These are phyloP conservation scores for Edaphochlamys debaryana DNA, from an alignment of 139 green algal genomes.

Conservation along the genomic window DNA sequence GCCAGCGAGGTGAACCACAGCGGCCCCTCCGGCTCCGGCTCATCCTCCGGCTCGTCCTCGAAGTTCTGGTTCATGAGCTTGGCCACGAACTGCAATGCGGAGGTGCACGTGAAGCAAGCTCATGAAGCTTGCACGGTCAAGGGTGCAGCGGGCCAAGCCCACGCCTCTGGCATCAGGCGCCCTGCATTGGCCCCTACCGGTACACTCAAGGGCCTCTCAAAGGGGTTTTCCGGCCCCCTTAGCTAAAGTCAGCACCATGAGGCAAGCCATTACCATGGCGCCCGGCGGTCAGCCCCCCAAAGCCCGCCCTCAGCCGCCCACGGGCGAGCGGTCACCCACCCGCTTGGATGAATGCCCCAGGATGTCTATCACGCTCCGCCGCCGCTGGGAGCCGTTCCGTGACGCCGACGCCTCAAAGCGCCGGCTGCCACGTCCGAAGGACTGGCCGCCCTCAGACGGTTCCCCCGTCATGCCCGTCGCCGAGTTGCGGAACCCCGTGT, in stretches of 20 bases:
- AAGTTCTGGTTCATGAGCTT: conserved; percentile 15
- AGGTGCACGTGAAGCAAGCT: background rate
- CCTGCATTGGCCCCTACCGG: too few relatives aligned
- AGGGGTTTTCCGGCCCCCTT: too few relatives aligned
- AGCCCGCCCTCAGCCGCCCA: background rate
- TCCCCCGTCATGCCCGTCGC: background rate
- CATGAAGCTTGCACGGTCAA: too few relatives aligned
- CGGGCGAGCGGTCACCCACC: background rate
- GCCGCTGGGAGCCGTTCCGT: background rate
- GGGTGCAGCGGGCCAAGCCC: too few relatives aligned
- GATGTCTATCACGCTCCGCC: conserved; percentile 36
- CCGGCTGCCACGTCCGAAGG: too few relatives aligned
- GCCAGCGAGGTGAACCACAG: conserved; percentile 55
- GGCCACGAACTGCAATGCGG: background rate
- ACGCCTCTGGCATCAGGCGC: too few relatives aligned
- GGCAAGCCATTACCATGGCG: background rate
- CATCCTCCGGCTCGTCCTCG: conserved; percentile 7
- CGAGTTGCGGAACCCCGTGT: background rate
- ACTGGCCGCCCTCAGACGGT: too few relatives aligned
- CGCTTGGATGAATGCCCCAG: conserved; percentile 29
- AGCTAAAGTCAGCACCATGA: too few relatives aligned
- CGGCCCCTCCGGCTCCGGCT: conserved; percentile 35
- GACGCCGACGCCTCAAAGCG: background rate
- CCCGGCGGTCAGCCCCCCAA: background rate
- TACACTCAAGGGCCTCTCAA: too few relatives aligned